Percentiles rank a stretch among this genome's conserved stretches.
These are phyloP conservation scores for Mortierella hygrophila DNA, from an alignment of 192 early-diverging fungal genomes.

Conservation along the genomic window DNA sequence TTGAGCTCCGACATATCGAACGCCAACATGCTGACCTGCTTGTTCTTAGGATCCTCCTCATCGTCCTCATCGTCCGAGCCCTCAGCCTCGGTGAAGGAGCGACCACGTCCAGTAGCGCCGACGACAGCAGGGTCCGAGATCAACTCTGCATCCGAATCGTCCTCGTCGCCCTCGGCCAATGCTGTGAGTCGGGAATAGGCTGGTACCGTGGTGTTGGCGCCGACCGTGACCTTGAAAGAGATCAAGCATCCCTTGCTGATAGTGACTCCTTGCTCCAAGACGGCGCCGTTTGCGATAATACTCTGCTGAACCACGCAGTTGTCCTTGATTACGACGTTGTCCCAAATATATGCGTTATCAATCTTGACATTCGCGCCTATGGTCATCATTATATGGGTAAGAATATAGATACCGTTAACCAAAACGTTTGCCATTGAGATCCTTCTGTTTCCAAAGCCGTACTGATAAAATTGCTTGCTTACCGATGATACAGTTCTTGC, in stretches of 20 bases:
- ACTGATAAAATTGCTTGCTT: neutral
- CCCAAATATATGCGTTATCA: slow-evolving; percentile 90
- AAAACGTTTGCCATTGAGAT: no score
- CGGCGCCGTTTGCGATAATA: slow-evolving; percentile 83
- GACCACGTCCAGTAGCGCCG: slow-evolving; percentile 64
- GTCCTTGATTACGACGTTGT: slow-evolving; percentile 76
- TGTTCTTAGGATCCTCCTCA: slow-evolving; percentile 66
- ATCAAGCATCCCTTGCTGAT: slow-evolving; percentile 84
- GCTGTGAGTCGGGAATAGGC: slow-evolving; percentile 74
- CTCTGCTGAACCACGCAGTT: slow-evolving; percentile 74
- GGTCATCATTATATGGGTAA: neutral
- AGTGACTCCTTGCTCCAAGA: slow-evolving; percentile 72
- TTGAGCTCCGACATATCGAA: slow-evolving; percentile 63
- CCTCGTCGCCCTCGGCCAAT: slow-evolving; percentile 58
- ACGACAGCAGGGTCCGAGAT: slow-evolving; percentile 57
- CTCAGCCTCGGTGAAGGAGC: slow-evolving; percentile 64
- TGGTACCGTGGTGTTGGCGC: slow-evolving; percentile 78
- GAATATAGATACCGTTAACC: neutral
- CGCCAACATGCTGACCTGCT: slow-evolving; percentile 62
- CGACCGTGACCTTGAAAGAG: slow-evolving; percentile 72
- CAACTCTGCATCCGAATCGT: slow-evolving; percentile 57
- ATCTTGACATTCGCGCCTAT: slow-evolving; percentile 80
- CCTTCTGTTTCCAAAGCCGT: no score
- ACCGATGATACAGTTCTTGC: slow-evolving; percentile 82
- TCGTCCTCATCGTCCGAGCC: slow-evolving; percentile 70